These are phyloP conservation scores for Krasilnikovozyma curviuscula DNA, from an alignment of 768 basidiomycete genomes.

Conservation along the genomic window DNA sequence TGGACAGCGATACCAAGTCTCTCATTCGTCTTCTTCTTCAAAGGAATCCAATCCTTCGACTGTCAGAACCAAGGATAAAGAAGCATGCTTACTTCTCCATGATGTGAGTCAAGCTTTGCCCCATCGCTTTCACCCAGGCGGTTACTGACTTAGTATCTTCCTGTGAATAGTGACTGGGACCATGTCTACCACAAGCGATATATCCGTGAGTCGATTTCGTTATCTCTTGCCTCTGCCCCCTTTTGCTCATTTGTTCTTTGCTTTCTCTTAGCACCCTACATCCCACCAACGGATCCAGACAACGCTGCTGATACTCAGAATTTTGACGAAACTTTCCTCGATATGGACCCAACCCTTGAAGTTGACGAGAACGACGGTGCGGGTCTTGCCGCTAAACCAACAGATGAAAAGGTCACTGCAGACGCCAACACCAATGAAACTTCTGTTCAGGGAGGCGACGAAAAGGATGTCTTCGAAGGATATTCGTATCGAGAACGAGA, in stretches of 20 bases:
- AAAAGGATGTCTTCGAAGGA: conserved; percentile 69
- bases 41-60: conserved; percentile 72
- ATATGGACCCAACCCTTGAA: conserved; percentile 82
- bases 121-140: neutral
- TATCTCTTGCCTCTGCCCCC: neutral
- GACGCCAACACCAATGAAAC: conserved; percentile 3
- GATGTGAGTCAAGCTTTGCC: conserved; percentile 43
- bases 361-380: conserved; percentile 22
- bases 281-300: conserved; percentile 22
- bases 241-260: too few relatives aligned
- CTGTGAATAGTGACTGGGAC: conserved; percentile 55
- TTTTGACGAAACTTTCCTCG: conserved; percentile 91
- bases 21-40: conserved; percentile 86
- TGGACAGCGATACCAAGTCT: conserved; percentile 87
- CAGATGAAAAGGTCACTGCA: conserved; percentile 40
- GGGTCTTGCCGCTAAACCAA: conserved; percentile 23
- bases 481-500: conserved; percentile 81
- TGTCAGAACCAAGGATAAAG: conserved; percentile 86
- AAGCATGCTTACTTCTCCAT: conserved; percentile 84
- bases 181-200: conserved; percentile 52
- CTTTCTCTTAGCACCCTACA: conserved; percentile 5
- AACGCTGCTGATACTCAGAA: conserved; percentile 93
- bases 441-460: conserved; percentile 31
- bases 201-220: neutral
- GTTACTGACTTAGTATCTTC: conserved; percentile 12